Evolutionary conservation across 1,139 yeast species (phyloP), one percentile per base, ranked within the genome.

Genomic region (Candida sanyaensis): DNA sequence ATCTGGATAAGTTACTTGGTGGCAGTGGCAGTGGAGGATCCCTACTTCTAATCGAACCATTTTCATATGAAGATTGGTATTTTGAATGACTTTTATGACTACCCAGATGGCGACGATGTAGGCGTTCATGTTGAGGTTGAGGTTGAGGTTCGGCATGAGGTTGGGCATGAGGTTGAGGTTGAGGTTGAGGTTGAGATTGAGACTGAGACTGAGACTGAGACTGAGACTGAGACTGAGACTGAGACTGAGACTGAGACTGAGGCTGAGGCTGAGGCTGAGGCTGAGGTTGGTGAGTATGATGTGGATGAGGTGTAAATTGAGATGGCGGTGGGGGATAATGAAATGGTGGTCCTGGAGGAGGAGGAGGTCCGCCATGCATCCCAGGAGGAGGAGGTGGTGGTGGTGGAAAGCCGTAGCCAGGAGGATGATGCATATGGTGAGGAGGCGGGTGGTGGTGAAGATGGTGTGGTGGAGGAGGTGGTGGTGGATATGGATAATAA

Each of bases 401-500:
- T 6, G 43, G 50, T 24, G 39, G 42, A 38, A 44, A 27, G 11
- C 39, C 36, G 42, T 37, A 37, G 21, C 42, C 42, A 33, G 43
- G 53, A 26, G 48, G 50, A 29, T 23, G 41, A 21, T 41, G 53
- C 40, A 27, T 49, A 13, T 42, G 53, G 27, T 49, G 55, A 27
- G 47, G 49, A 31, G 38, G 52, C 13, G 44, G 53, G 12, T 27
- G 24, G 11, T 36, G 45, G 31, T 43, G 45, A 21, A 23, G 30
- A 9, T 39, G 39, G 24, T 41, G 43, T 7, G 39, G 39, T 9
- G 43, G 46, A 11, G 50, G 51, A 27, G 50, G 53, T 11, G 51
- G 58, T 12, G 51, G 56, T 23, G 50, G 52, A 12, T 43, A 47
- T n/a, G 45, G 53, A 29, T 30, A 43, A n/a, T 43, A 42, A 36